Conservation (phyloP, 805 yeast species). For the Lipomyces mesembrius region DNA sequence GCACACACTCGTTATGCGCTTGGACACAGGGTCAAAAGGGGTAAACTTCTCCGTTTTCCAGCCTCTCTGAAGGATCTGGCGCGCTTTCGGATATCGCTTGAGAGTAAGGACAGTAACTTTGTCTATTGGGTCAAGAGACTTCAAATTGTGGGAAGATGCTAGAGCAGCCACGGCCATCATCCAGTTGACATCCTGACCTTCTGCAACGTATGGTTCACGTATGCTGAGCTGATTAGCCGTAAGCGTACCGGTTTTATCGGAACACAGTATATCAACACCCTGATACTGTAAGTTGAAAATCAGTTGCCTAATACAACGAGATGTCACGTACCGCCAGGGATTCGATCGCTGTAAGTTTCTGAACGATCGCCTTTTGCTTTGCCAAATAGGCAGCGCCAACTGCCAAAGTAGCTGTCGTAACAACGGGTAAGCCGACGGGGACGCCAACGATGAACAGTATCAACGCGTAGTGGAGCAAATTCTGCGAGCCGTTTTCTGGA, state of each 20-base stretch:
- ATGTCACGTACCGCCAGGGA: slow-evolving; percentile 73
- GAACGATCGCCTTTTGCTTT: slow-evolving; percentile 95
- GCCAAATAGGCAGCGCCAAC: slow-evolving; percentile 99
- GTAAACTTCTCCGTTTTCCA: slow-evolving; percentile 95
- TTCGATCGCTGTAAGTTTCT: slow-evolving; percentile 93
- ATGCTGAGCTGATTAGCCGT: slow-evolving; percentile 93
- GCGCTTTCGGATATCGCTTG: slow-evolving; percentile 86
- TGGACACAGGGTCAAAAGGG: slow-evolving; percentile 96
- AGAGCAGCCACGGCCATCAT: slow-evolving; percentile 96
- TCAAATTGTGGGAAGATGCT: slow-evolving; percentile 97
- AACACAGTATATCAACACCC: slow-evolving; percentile 95
- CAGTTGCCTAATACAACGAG: slow-evolving; percentile 73
- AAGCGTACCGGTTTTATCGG: slow-evolving; percentile 96
- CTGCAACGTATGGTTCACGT: slow-evolving; percentile 97
- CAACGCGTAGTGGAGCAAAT: slow-evolving; percentile 87
- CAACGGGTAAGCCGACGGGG: slow-evolving; percentile 98
- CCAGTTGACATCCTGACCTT: slow-evolving; percentile 94
- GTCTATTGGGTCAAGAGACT: slow-evolving; percentile 97
- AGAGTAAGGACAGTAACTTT: slow-evolving; percentile 93
- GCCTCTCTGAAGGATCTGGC: slow-evolving; percentile 88
- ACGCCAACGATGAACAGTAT: slow-evolving; percentile 98
- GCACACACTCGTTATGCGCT: slow-evolving; percentile 92
- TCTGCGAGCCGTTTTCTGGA: slow-evolving; percentile 48
- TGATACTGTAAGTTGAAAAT: slow-evolving; percentile 57
- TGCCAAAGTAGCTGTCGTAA: slow-evolving; percentile 98